These are phyloP conservation scores for Colletotrichum sp. DNA, from an alignment of 2,329 filamentous ascomycete genomes.

Conservation along the genomic window DNA sequence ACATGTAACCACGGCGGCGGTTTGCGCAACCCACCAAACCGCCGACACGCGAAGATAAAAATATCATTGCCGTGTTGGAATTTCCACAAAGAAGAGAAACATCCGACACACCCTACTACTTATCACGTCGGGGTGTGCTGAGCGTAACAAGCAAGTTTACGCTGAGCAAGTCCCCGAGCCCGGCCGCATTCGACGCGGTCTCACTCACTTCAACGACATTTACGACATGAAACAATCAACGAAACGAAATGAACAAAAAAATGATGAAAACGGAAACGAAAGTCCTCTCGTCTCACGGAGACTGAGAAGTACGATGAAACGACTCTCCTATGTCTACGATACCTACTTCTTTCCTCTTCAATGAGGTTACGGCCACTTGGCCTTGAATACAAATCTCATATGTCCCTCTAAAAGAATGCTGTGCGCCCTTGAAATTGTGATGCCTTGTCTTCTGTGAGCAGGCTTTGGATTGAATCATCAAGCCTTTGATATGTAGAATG, in stretches of 20 bases:
- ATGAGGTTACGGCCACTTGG: conserved; percentile 11
- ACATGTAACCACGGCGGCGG: conserved; percentile 18
- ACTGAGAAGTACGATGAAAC: conserved; percentile 17
- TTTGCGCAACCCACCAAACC: conserved; percentile 5
- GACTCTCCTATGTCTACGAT: conserved; percentile 11
- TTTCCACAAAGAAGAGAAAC: neutral
- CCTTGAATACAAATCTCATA: conserved; percentile 14
- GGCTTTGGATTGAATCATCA: rapidly evolving
- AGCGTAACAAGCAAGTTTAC: neutral
- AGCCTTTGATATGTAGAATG: too few species aligned
- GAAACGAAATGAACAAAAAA: conserved; percentile 4
- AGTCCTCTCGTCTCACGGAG: neutral
- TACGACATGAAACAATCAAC: neutral
- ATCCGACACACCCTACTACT: conserved; percentile 7
- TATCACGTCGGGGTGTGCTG: conserved; percentile 8
- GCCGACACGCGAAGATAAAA: conserved; percentile 9
- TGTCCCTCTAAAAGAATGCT: neutral
- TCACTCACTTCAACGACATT: neutral
- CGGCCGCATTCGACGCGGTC: neutral
- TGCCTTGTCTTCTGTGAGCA: rapidly evolving
- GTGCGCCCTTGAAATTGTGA: neutral
- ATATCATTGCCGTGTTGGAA: conserved; percentile 9
- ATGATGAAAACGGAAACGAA: neutral
- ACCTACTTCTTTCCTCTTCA: conserved; percentile 13
- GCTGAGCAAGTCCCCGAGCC: conserved; percentile 1